Conservation (phyloP, 768 basidiomycete genomes). For the Postia placenta region DNA sequence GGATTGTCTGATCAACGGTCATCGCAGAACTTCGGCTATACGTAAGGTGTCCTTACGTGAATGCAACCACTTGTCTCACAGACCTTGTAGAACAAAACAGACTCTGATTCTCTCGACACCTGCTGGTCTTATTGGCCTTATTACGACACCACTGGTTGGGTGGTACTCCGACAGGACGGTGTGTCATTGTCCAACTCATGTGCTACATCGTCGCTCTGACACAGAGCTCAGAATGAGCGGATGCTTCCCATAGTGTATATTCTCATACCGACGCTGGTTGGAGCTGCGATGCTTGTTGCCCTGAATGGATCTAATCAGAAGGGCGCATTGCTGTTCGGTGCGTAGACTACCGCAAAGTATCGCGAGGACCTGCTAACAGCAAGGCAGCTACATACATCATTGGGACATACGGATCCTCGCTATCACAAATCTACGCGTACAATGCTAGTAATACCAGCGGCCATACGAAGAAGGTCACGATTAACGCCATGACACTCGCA, state of each 20-base stretch:
- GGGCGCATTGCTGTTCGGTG: constrained; percentile 52
- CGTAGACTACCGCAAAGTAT: constrained; percentile 1
- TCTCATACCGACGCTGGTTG: constrained; percentile 52
- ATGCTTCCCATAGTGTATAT: constrained; percentile 59
- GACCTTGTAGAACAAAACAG: constrained; percentile 42
- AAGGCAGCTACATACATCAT: constrained; percentile 41
- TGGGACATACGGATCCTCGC: constrained; percentile 52
- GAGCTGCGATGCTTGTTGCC: constrained; percentile 40
- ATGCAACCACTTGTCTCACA: not conserved
- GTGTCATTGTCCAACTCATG: not conserved
- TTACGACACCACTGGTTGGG: constrained; percentile 46
- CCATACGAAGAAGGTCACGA: constrained; percentile 61
- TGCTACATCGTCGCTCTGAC: not conserved
- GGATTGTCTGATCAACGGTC: not conserved
- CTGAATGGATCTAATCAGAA: constrained; percentile 43
- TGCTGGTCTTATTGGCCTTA: constrained; percentile 42
- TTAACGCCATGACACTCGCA: constrained; percentile 55
- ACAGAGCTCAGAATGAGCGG: constrained; percentile 39
- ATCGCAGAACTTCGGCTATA: constrained; percentile 48
- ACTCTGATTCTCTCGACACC: constrained; percentile 57
- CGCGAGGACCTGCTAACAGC: not conserved
- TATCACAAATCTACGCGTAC: constrained; percentile 61
- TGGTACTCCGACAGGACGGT: constrained; percentile 66
- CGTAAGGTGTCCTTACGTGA: constrained; percentile 38
- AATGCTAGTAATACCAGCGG: constrained; percentile 61